phyloP scores from a whole-genome alignment of 768 basidiomycete species.

The Leccinum subtestaceum region DNA sequence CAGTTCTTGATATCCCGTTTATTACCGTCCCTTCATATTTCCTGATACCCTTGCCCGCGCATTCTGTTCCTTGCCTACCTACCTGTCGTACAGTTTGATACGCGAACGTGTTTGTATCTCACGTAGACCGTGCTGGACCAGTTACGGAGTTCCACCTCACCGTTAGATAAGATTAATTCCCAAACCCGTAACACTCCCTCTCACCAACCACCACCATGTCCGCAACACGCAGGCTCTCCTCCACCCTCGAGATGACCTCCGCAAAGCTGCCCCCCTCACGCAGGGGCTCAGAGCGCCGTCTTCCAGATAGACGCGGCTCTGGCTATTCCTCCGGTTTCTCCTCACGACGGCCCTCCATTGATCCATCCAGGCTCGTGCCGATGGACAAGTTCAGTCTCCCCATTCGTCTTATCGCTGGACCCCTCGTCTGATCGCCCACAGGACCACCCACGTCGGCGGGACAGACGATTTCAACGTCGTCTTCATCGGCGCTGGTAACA shows the following conservation, averaged over 20 bases:
- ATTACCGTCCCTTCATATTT: slow-evolving; percentile 24
- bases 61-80: slow-evolving; percentile 16
- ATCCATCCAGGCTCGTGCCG: slow-evolving; percentile 69
- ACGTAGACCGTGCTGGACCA: slow-evolving; percentile 1
- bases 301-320: slow-evolving; percentile 48
- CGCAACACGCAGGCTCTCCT: slow-evolving; percentile 25
- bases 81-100: slow-evolving; percentile 3
- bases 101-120: slow-evolving; percentile 4
- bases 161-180: slow-evolving; percentile 17
- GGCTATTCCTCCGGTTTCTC: slow-evolving; percentile 41
- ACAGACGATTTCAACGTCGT: slow-evolving; percentile 87
- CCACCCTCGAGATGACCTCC: slow-evolving; percentile 33
- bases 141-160: not conserved
- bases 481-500: slow-evolving; percentile 94
- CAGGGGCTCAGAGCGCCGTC: slow-evolving; percentile 43
- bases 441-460: slow-evolving; percentile 51
- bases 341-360: slow-evolving; percentile 71
- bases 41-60: slow-evolving; percentile 28
- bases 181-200: not conserved
- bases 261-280: slow-evolving; percentile 36
- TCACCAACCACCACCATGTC: slow-evolving; percentile 20
- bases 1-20: slow-evolving; percentile 29
- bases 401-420: not conserved
- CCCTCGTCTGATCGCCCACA: slow-evolving; percentile 26
- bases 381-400: slow-evolving; percentile 67